These are phyloP conservation scores for Arctium minus DNA, from an alignment of 129 eudicot species.

Conservation along the genomic window DNA sequence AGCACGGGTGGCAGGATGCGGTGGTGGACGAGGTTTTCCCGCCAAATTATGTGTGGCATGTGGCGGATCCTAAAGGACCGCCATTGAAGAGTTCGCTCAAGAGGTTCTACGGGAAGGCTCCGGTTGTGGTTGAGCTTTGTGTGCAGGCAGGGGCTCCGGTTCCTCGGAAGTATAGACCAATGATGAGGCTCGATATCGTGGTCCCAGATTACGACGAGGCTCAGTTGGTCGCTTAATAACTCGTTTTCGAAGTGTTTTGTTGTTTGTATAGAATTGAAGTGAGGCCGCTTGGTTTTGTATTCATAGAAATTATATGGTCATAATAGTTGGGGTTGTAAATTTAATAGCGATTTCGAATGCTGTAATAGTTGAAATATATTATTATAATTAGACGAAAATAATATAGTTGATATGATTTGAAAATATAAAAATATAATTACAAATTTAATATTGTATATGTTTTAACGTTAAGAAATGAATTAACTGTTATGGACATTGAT, in stretches of 20 bases:
- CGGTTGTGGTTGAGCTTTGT: conserved; percentile 87
- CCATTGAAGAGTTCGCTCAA: conserved; percentile 53
- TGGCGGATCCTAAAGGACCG: conserved; percentile 70
- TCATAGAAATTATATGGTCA: background rate
- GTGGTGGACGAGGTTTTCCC: conserved; percentile 86
- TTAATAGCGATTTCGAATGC: background rate
- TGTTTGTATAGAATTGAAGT: conserved; percentile 11
- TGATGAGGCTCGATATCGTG: conserved; percentile 96
- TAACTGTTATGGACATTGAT: too few relatives aligned
- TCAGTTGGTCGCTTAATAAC: conserved; percentile 47
- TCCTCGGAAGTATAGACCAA: conserved; percentile 65
- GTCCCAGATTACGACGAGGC: conserved; percentile 80
- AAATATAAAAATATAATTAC: too few relatives aligned
- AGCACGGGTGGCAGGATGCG: conserved; percentile 99
- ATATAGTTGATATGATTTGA: too few relatives aligned
- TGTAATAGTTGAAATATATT: background rate
- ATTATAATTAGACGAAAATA: too few relatives aligned
- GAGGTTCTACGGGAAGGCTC: conserved; percentile 90
- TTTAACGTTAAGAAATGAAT: too few relatives aligned
- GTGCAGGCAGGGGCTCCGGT: conserved; percentile 80
- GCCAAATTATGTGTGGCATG: conserved; percentile 96
- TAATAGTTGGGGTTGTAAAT: background rate
- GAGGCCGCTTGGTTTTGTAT: background rate
- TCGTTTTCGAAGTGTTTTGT: background rate
- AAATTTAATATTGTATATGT: too few relatives aligned